Conservation (phyloP, 257 asterid genomes). For the Solanum sejunctum region DNA sequence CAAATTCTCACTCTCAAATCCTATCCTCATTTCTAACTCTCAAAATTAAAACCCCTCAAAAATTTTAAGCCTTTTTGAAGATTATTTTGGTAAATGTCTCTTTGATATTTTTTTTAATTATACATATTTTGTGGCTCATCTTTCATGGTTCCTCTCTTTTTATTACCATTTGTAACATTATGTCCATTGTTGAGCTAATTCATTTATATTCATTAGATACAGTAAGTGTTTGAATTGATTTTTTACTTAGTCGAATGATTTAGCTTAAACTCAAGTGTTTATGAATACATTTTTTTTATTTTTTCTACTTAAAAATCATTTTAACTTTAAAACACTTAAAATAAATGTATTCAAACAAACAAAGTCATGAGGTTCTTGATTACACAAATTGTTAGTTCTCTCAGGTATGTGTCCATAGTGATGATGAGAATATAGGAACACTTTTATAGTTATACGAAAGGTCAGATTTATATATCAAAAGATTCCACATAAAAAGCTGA, state of each 20-base stretch:
- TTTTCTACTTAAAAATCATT: not conserved
- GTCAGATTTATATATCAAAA: slow-evolving; percentile 7
- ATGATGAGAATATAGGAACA: not conserved
- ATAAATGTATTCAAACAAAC: not conserved
- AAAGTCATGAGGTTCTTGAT: not conserved
- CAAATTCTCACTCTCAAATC: not conserved
- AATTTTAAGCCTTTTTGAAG: not conserved
- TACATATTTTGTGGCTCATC: not conserved
- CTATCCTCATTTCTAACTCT: not conserved
- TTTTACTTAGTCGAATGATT: not conserved
- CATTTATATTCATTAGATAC: not conserved
- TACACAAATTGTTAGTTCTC: not conserved
- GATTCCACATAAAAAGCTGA: slow-evolving; percentile 32
- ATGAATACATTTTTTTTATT: not conserved
- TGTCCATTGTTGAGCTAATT: not conserved
- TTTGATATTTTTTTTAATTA: not conserved
- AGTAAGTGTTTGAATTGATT: not conserved
- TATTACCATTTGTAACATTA: not conserved
- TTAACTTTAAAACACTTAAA: not conserved
- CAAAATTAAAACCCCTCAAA: not conserved
- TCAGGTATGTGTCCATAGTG: slow-evolving; percentile 15
- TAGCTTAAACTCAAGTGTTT: not conserved
- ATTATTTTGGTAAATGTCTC: not conserved
- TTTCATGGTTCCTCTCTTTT: not conserved
- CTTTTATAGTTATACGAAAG: slow-evolving; percentile 5